Evolutionary conservation across 176 grass and related monocot species (phyloP).

Genomic region (Musa acuminata): DNA sequence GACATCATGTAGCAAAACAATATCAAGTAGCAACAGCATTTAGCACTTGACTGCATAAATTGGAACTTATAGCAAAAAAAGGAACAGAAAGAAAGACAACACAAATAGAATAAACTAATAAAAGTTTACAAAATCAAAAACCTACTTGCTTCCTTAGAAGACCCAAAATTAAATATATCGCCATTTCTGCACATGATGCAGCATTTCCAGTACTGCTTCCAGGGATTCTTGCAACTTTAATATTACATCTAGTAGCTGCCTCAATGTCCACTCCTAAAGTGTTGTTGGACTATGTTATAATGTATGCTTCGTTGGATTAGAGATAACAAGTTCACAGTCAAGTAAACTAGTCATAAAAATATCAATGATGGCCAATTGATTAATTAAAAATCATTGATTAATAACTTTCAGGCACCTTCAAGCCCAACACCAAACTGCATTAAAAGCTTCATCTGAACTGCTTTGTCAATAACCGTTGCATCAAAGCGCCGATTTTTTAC

Average conservation of each 20-base stretch:
- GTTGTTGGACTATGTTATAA: conserved; percentile 14
- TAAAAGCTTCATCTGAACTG: conserved; percentile 78
- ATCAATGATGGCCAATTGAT: background rate
- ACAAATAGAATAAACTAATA: background rate
- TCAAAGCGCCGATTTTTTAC: conserved; percentile 56
- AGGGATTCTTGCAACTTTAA: conserved; percentile 93
- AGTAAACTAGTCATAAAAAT: background rate
- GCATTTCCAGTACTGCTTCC: conserved; percentile 80
- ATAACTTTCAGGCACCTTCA: conserved; percentile 52
- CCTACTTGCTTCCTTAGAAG: conserved; percentile 80
- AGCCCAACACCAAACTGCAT: conserved; percentile 94
- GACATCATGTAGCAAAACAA: background rate
- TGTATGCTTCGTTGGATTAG: conserved; percentile 1
- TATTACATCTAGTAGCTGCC: conserved; percentile 66
- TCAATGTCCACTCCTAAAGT: conserved; percentile 72
- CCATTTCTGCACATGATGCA: conserved; percentile 72
- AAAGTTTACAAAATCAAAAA: conserved; percentile 1
- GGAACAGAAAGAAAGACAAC: background rate
- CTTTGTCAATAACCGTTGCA: conserved; percentile 64
- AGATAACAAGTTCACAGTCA: background rate
- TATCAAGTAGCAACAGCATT: background rate
- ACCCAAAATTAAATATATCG: conserved; percentile 75
- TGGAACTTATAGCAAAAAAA: background rate
- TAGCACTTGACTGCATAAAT: background rate
- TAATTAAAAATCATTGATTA: background rate